Conservation (phyloP, 2,329 filamentous ascomycete genomes). For the Cladosporium sp. region DNA sequence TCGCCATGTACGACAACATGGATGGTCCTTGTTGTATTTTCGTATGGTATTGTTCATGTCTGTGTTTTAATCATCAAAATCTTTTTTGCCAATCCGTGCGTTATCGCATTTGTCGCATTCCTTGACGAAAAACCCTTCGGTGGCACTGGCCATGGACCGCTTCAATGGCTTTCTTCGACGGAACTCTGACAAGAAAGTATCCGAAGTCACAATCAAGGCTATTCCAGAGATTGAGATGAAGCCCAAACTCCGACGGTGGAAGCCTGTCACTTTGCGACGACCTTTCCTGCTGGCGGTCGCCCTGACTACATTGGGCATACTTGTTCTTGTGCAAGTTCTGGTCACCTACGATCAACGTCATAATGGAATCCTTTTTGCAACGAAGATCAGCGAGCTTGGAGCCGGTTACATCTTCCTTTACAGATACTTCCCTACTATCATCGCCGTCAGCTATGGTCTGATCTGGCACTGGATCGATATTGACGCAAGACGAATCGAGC, state of each 20-base stretch:
- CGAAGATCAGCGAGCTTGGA: slow-evolving; percentile 41
- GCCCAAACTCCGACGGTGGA: slow-evolving; percentile 34
- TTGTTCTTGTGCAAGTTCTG: slow-evolving; percentile 48
- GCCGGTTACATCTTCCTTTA: slow-evolving; percentile 42
- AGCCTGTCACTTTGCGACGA: slow-evolving; percentile 39
- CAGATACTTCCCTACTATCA: slow-evolving; percentile 55
- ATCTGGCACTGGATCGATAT: slow-evolving; percentile 62
- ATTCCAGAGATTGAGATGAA: neutral
- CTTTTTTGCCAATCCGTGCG: neutral
- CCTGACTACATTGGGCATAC: slow-evolving; percentile 36
- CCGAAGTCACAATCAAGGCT: neutral
- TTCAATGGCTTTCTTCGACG: slow-evolving; percentile 6
- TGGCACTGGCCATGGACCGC: neutral
- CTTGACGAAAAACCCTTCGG: neutral
- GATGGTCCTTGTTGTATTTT: neutral
- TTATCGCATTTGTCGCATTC: neutral
- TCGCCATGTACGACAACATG: slow-evolving; percentile 3
- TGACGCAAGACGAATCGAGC: slow-evolving; percentile 60
- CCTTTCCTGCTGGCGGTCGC: slow-evolving; percentile 44
- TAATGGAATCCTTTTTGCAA: slow-evolving; percentile 46
- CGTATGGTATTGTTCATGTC: neutral
- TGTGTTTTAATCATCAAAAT: neutral
- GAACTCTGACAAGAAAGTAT: neutral
- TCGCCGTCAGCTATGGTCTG: slow-evolving; percentile 58
- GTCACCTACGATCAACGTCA: slow-evolving; percentile 36